Percentiles rank a stretch among this genome's conserved stretches.
Conservation (phyloP, 1,284 basidiomycete genomes). For the Rhizopogon parksii region DNA sequence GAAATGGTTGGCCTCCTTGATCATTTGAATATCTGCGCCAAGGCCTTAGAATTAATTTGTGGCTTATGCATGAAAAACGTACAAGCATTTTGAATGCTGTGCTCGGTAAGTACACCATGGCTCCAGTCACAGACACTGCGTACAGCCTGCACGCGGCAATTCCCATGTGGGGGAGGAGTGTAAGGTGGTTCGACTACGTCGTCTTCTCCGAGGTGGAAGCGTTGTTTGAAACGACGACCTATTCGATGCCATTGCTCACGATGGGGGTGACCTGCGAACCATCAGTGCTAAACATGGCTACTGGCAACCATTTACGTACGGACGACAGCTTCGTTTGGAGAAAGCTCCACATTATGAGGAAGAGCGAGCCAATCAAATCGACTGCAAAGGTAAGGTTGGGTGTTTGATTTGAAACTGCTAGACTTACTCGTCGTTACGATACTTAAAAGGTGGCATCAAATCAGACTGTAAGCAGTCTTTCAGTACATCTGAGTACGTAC, state of each 20-base stretch:
- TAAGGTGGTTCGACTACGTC: slow-evolving; percentile 36
- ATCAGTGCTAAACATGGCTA: slow-evolving; percentile 5
- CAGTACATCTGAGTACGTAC: slow-evolving; percentile 23
- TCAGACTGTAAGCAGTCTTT: slow-evolving; percentile 7
- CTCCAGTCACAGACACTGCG: slow-evolving; percentile 88
- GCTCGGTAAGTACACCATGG: slow-evolving; percentile 81
- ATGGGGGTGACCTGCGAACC: slow-evolving; percentile 57
- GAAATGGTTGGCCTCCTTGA: slow-evolving; percentile 76
- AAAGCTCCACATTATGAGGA: slow-evolving; percentile 59
- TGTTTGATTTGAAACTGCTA: neutral
- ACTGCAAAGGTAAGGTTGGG: slow-evolving; percentile 21
- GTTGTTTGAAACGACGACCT: slow-evolving; percentile 57
- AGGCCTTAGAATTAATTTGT: neutral
- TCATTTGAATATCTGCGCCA: slow-evolving; percentile 68
- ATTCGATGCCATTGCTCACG: slow-evolving; percentile 53
- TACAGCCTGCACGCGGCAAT: slow-evolving; percentile 68
- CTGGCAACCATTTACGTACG: slow-evolving; percentile 33
- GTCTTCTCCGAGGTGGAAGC: slow-evolving; percentile 37
- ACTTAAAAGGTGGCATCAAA: slow-evolving; percentile 29
- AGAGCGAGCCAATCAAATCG: slow-evolving; percentile 76
- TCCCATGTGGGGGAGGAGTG: slow-evolving; percentile 36
- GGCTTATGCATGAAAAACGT: slow-evolving; percentile 27
- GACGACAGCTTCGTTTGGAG: slow-evolving; percentile 60
- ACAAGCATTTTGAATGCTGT: slow-evolving; percentile 85
- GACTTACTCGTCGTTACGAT: slow-evolving; percentile 46